Evolutionary conservation across 176 grass and related monocot genomes (phyloP).

Genomic region (Otatea glauca): DNA sequence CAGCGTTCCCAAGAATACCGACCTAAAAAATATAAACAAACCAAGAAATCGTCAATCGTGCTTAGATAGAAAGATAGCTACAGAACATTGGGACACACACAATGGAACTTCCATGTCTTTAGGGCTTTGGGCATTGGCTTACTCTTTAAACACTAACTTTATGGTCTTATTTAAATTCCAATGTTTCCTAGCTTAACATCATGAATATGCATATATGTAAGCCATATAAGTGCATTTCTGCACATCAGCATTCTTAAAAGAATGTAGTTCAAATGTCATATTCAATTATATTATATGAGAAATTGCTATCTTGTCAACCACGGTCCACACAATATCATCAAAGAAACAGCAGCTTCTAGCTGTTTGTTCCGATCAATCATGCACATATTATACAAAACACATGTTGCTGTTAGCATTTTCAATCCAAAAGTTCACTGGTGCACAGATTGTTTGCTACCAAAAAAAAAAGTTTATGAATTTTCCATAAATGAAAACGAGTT

Average conservation of each 20-base stretch:
- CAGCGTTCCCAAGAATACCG: slow-evolving; percentile 94
- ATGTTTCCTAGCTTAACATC: neutral
- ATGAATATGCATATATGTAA: slow-evolving; percentile 10
- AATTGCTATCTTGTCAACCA: neutral
- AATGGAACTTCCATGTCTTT: neutral
- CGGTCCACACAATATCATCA: neutral
- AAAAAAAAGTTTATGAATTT: neutral
- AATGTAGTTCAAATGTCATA: slow-evolving; percentile 35
- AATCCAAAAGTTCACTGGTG: neutral
- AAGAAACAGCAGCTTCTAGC: neutral
- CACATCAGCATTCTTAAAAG: slow-evolving; percentile 2
- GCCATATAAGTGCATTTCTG: slow-evolving; percentile 17
- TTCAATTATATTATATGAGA: slow-evolving; percentile 19
- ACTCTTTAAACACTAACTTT: slow-evolving; percentile 28
- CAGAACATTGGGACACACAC: neutral
- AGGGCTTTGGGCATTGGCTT: neutral
- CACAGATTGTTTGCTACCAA: neutral
- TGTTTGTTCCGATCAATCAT: slow-evolving; percentile 20
- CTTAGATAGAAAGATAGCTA: slow-evolving; percentile 2
- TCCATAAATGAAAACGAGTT: neutral
- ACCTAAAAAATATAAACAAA: slow-evolving; percentile 62
- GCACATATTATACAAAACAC: neutral
- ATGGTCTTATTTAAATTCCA: slow-evolving; percentile 15
- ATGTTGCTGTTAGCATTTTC: neutral
- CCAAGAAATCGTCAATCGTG: slow-evolving; percentile 23